Evolutionary conservation across 805 yeast genomes (phyloP).

Genomic region (Pichia californica): DNA sequence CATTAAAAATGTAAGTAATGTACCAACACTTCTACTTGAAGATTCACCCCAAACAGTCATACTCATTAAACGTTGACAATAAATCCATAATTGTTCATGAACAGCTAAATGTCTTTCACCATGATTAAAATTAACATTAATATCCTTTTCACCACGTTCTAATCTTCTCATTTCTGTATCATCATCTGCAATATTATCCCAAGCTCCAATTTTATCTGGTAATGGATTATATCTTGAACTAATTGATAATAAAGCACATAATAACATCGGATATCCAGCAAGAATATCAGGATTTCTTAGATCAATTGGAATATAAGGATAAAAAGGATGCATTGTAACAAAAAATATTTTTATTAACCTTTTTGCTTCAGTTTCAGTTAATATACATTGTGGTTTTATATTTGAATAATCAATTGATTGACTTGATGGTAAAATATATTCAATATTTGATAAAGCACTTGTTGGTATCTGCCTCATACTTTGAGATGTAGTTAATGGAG

Average conservation of each 20-base stretch:
- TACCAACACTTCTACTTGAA: slow-evolving; percentile 78
- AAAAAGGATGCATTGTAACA: slow-evolving; percentile 78
- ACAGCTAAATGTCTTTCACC: slow-evolving; percentile 43
- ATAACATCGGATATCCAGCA: slow-evolving; percentile 71
- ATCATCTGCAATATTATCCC: slow-evolving; percentile 7
- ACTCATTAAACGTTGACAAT: slow-evolving; percentile 73
- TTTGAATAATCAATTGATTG: background rate
- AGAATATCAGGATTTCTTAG: slow-evolving; percentile 59
- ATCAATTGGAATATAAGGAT: slow-evolving; percentile 77
- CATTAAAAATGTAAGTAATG: slow-evolving; percentile 74
- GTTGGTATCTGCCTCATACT: slow-evolving; percentile 43
- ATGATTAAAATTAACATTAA: slow-evolving; percentile 15
- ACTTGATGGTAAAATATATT: slow-evolving; percentile 48
- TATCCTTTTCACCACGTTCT: slow-evolving; percentile 22
- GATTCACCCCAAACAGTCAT: slow-evolving; percentile 95
- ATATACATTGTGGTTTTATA: slow-evolving; percentile 25
- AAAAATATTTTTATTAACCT: slow-evolving; percentile 57
- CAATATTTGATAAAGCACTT: slow-evolving; percentile 48
- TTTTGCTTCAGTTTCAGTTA: slow-evolving; percentile 59
- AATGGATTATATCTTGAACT: slow-evolving; percentile 70
- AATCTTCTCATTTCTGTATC: slow-evolving; percentile 4
- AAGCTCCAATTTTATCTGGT: slow-evolving; percentile 29
- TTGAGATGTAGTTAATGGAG: slow-evolving; percentile 36
- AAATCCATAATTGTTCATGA: slow-evolving; percentile 79
- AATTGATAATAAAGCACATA: slow-evolving; percentile 76